A percentile compares a stretch with the other conserved stretches of the same genome.
Conservation (phyloP, 805 yeast species). For the Pichia membranifaciens region DNA sequence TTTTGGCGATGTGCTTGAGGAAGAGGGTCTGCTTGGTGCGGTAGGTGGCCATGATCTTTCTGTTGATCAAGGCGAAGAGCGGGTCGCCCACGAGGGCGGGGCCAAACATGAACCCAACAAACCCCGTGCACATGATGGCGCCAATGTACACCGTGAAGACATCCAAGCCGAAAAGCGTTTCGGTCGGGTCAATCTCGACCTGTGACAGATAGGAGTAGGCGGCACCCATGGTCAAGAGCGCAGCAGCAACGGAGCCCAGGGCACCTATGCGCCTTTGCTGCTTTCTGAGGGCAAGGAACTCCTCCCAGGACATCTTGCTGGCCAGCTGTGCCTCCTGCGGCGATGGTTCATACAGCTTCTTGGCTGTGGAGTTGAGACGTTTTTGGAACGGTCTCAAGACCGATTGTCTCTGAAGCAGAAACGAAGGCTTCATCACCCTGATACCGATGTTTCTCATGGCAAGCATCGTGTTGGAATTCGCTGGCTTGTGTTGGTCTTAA, state of each 20-base stretch:
- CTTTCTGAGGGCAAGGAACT: slow-evolving; percentile 70
- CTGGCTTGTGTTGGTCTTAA: too few species aligned
- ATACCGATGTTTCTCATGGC: slow-evolving; percentile 10
- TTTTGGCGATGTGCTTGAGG: slow-evolving; percentile 62
- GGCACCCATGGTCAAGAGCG: slow-evolving; percentile 54
- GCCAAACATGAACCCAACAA: slow-evolving; percentile 74
- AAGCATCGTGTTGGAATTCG: slow-evolving; percentile 1
- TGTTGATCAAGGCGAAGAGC: slow-evolving; percentile 54
- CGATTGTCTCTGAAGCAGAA: slow-evolving; percentile 1
- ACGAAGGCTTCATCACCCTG: slow-evolving; percentile 7
- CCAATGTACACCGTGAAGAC: slow-evolving; percentile 78
- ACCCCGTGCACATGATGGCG: slow-evolving; percentile 66
- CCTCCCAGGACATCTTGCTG: slow-evolving; percentile 59
- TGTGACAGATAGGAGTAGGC: slow-evolving; percentile 78
- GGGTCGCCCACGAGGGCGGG: slow-evolving; percentile 69
- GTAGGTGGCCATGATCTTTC: slow-evolving; percentile 41
- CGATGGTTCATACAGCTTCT: slow-evolving; percentile 15
- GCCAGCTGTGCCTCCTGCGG: slow-evolving; percentile 22
- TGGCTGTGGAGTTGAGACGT: slow-evolving; percentile 13
- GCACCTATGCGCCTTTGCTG: slow-evolving; percentile 67
- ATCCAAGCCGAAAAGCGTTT: slow-evolving; percentile 84
- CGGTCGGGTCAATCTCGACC: slow-evolving; percentile 82
- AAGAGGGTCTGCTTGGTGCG: slow-evolving; percentile 65
- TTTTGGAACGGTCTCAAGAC: not conserved
- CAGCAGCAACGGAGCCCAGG: slow-evolving; percentile 62